A percentile compares a stretch with the other conserved stretches of the same genome.
Conservation (phyloP, 148 eudicot species). For the Persicaria maculosa region DNA sequence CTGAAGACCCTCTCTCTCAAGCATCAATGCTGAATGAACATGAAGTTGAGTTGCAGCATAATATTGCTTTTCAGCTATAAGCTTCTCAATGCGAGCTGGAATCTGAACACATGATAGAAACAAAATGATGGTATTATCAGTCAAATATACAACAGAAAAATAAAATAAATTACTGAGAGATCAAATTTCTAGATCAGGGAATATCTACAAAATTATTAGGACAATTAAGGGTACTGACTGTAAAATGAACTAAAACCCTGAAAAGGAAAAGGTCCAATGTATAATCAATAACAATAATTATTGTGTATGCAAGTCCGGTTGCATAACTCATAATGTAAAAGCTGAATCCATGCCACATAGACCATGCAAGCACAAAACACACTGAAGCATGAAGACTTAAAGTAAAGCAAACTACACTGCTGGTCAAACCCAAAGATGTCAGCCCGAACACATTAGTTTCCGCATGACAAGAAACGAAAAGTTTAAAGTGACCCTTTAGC, state of each 20-base stretch:
- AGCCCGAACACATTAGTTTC: not conserved
- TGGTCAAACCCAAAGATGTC: not conserved
- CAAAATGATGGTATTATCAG: not conserved
- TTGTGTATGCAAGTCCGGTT: not conserved
- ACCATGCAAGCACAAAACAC: not conserved
- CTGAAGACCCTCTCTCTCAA: slow-evolving; percentile 99
- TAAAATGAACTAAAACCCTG: not conserved
- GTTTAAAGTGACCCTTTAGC: not conserved
- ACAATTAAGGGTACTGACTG: not conserved
- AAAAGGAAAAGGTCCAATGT: not conserved
- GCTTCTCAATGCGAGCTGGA: slow-evolving; percentile 89
- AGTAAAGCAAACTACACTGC: not conserved
- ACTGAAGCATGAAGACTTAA: not conserved
- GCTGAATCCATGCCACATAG: not conserved
- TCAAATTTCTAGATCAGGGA: not conserved
- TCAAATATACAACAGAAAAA: slow-evolving; percentile 1
- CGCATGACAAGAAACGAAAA: not conserved
- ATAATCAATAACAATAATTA: not conserved
- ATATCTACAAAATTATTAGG: not conserved
- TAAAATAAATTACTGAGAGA: not conserved
- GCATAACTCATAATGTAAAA: not conserved
- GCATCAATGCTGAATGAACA: slow-evolving; percentile 88
- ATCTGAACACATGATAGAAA: slow-evolving; percentile 37
- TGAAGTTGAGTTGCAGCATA: slow-evolving; percentile 96
- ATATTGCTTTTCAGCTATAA: slow-evolving; percentile 79